Conservation (phyloP, 345 rosid species). For the Melaleuca quinquenervia region DNA sequence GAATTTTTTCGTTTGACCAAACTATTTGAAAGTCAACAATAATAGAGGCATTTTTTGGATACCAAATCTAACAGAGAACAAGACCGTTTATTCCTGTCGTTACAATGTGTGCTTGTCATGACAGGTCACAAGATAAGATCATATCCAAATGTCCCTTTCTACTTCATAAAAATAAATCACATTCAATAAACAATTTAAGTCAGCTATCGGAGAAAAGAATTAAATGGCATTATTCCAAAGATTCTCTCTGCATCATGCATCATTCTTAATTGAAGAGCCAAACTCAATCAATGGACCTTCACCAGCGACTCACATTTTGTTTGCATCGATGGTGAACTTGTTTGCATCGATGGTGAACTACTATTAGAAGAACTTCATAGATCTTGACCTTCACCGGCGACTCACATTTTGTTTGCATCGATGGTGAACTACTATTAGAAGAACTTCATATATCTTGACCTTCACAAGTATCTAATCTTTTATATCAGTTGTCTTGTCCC, state of each 20-base stretch:
- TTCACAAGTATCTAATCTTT: neutral
- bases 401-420: neutral
- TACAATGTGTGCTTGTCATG: neutral
- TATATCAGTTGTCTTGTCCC: neutral
- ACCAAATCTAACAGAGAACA: neutral
- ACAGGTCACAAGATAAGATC: neutral
- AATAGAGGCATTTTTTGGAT: neutral
- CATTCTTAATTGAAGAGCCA: neutral
- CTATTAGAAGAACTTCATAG: neutral
- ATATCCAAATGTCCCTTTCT: neutral
- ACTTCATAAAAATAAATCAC: neutral
- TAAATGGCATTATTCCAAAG: neutral
- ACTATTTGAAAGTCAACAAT: neutral
- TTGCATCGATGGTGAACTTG: neutral
- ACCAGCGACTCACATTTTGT: neutral
- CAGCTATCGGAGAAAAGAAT: neutral
- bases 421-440: neutral
- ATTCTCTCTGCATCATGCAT: neutral
- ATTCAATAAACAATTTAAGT: neutral
- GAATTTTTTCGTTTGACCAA: neutral
- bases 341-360: neutral
- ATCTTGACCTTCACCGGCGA: neutral
- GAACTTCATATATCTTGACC: neutral
- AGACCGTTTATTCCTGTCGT: neutral
- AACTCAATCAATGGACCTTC: neutral